A percentile compares a stretch with the other conserved stretches of the same genome.
Conservation (phyloP, 768 basidiomycete genomes). For the Hericium coralloides region DNA sequence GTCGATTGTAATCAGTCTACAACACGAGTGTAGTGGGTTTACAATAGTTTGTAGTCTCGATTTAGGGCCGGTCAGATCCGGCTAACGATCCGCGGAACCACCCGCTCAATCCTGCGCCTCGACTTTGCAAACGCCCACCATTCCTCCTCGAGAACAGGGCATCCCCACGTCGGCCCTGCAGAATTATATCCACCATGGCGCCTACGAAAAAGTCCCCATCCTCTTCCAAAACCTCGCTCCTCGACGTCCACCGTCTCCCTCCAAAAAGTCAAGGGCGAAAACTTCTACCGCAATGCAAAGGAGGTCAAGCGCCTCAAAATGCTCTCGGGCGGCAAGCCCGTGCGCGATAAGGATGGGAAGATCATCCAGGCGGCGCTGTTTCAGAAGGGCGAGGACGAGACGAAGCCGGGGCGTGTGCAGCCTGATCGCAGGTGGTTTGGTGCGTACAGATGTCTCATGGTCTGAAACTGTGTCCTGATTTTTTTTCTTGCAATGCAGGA, state of each 20-base stretch:
- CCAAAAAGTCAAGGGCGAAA: constrained; percentile 83
- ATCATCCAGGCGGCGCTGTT: constrained; percentile 90
- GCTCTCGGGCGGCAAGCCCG: constrained; percentile 85
- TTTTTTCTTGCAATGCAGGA: constrained; percentile 35
- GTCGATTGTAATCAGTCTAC: too few relatives aligned
- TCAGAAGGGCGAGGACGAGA: constrained; percentile 91
- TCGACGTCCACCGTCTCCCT: constrained; percentile 21
- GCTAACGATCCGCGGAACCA: too few relatives aligned
- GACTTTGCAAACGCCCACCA: too few relatives aligned
- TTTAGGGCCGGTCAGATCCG: too few relatives aligned
- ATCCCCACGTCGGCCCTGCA: too few relatives aligned
- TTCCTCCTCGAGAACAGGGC: too few relatives aligned
- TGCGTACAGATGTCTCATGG: constrained; percentile 29
- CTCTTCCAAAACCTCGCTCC: not conserved
- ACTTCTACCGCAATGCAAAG: constrained; percentile 97
- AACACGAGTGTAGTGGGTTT: too few relatives aligned
- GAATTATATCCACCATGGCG: not conserved
- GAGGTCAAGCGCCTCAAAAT: constrained; percentile 78
- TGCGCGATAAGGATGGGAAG: constrained; percentile 87
- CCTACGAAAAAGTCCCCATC: not conserved
- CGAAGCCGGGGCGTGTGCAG: constrained; percentile 83
- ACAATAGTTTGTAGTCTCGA: too few relatives aligned
- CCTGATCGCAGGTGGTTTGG: constrained; percentile 98
- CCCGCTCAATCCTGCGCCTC: too few relatives aligned
- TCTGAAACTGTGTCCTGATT: constrained; percentile 1